Evolutionary conservation across 371 early-diverging fungal species (phyloP).

Genomic region (Choanephora cucurbitarum): DNA sequence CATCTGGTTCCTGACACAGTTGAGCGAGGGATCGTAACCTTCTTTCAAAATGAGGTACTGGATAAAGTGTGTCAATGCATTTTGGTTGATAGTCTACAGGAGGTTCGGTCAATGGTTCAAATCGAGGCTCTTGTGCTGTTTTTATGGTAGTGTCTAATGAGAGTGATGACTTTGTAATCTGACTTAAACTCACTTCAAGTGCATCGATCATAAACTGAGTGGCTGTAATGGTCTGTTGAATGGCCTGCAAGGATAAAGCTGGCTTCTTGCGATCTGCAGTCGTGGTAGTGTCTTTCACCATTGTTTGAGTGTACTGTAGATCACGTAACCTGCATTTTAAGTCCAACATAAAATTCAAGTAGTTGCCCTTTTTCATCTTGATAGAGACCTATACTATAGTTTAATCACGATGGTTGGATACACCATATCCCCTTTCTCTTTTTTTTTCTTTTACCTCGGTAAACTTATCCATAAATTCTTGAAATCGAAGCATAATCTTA

Average conservation of each 20-base stretch:
- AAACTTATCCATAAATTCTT: constrained; percentile 45
- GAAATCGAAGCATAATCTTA: constrained; percentile 52
- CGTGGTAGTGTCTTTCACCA: not conserved
- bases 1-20: constrained; percentile 39
- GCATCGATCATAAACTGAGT: constrained; percentile 44
- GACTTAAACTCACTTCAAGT: constrained; percentile 29
- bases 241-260: constrained; percentile 33
- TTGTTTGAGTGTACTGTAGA: constrained; percentile 50
- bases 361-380: constrained; percentile 60
- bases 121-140: too few relatives aligned
- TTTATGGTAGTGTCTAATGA: too few relatives aligned
- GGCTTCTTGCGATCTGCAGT: constrained; percentile 9
- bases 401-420: too few relatives aligned
- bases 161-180: constrained; percentile 12
- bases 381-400: constrained; percentile 35
- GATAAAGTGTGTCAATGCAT: constrained; percentile 44
- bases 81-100: constrained; percentile 30
- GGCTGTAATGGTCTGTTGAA: constrained; percentile 39
- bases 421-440: too few relatives aligned
- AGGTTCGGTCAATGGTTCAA: constrained; percentile 2
- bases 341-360: constrained; percentile 54
- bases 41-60: constrained; percentile 44
- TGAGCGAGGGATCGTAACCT: constrained; percentile 45
- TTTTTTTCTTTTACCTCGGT: constrained; percentile 32
- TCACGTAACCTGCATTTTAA: constrained; percentile 53